Percentiles rank a stretch among this genome's conserved stretches.
Conservation (phyloP, 768 basidiomycete genomes). For the Phylloporus sp. region DNA sequence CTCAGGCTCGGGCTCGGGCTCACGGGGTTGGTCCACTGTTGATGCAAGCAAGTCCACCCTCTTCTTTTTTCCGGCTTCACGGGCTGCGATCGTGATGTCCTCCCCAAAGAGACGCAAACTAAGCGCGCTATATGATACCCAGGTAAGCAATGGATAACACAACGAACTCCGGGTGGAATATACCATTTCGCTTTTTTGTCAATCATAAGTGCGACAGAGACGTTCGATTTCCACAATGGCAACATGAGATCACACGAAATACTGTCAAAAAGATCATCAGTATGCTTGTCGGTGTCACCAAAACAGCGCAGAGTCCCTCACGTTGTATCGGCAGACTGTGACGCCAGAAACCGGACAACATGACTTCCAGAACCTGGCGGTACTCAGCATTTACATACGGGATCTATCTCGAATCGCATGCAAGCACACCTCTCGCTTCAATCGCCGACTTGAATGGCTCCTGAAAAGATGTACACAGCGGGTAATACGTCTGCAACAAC, state of each 20-base stretch:
- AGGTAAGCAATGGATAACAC: background rate
- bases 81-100: slow-evolving; percentile 60
- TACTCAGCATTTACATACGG: background rate
- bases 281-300: background rate
- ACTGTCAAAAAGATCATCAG: slow-evolving; percentile 32
- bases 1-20: slow-evolving; percentile 4
- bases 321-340: slow-evolving; percentile 49
- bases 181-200: slow-evolving; percentile 97
- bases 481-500: slow-evolving; percentile 79
- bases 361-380: slow-evolving; percentile 62
- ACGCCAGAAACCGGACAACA: slow-evolving; percentile 64
- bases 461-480: slow-evolving; percentile 60
- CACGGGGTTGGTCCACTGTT: background rate
- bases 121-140: slow-evolving; percentile 56
- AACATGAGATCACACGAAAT: slow-evolving; percentile 77
- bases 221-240: slow-evolving; percentile 94
- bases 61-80: slow-evolving; percentile 33
- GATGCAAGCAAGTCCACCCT: background rate
- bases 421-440: slow-evolving; percentile 55
- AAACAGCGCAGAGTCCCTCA: slow-evolving; percentile 33
- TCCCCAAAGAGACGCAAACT: slow-evolving; percentile 81
- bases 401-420: slow-evolving; percentile 40
- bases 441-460: slow-evolving; percentile 56
- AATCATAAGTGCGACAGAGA: slow-evolving; percentile 86
- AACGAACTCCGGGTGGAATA: background rate